Evolutionary conservation across 2,329 filamentous ascomycete species (phyloP).

Genomic region (Hirsutella rhossiliensis): DNA sequence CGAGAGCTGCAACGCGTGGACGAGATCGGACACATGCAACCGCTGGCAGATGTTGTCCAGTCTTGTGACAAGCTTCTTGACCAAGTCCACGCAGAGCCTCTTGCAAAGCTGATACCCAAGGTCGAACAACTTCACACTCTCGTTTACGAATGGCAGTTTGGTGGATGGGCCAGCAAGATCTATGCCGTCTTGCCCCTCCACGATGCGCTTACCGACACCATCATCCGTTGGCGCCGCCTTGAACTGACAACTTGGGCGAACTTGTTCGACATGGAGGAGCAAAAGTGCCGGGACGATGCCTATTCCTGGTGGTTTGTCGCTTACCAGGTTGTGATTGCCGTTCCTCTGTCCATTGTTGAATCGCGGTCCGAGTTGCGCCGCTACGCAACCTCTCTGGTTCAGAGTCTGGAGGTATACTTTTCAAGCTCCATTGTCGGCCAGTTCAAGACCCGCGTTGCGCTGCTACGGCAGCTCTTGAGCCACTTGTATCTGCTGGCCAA

Average conservation of each 20-base stretch:
- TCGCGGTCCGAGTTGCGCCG: constrained; percentile 44
- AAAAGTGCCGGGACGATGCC: constrained; percentile 65
- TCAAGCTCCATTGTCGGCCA: constrained; percentile 70
- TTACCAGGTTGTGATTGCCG: constrained; percentile 77
- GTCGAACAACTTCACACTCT: constrained; percentile 77
- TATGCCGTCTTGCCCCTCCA: constrained; percentile 61
- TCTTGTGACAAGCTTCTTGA: constrained; percentile 65
- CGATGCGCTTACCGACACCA: constrained; percentile 64
- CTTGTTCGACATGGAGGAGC: constrained; percentile 72
- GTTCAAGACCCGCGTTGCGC: constrained; percentile 56
- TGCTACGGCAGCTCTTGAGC: constrained; percentile 53
- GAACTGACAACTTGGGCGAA: constrained; percentile 89
- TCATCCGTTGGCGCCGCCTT: constrained; percentile 81
- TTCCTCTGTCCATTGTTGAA: constrained; percentile 54
- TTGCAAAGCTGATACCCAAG: constrained; percentile 76
- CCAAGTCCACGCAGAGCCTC: constrained; percentile 66
- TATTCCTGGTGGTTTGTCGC: constrained; percentile 94
- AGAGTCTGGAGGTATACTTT: constrained; percentile 70
- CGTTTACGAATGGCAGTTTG: constrained; percentile 87
- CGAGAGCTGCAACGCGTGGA: constrained; percentile 53
- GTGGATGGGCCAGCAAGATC: constrained; percentile 70
- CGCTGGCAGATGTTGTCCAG: constrained; percentile 61
- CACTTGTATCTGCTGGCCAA: constrained; percentile 51
- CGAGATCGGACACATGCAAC: constrained; percentile 63
- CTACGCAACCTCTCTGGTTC: constrained; percentile 60